phyloP scores from a whole-genome alignment of 805 yeast genomes.

The Metschnikowia noctiluminum region DNA sequence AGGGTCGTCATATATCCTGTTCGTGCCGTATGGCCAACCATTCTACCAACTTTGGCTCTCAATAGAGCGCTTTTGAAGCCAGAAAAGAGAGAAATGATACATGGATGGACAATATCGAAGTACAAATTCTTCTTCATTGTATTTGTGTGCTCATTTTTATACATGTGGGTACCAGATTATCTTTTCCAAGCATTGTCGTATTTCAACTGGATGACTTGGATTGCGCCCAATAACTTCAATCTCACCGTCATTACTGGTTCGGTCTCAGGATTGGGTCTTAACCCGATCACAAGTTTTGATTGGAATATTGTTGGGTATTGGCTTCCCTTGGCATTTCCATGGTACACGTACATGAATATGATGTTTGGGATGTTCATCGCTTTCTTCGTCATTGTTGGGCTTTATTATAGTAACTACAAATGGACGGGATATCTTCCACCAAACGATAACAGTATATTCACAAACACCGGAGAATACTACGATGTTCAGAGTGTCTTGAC shows the following conservation, averaged over 20 bases:
- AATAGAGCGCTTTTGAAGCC: conserved; percentile 41
- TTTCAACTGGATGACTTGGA: conserved; percentile 67
- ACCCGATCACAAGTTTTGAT: conserved; percentile 62
- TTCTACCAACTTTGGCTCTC: conserved; percentile 55
- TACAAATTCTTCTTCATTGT: neutral
- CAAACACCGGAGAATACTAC: conserved; percentile 9
- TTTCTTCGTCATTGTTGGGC: conserved; percentile 51
- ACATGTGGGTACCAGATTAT: conserved; percentile 23
- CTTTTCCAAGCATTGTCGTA: conserved; percentile 54
- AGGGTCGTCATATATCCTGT: conserved; percentile 59
- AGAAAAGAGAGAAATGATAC: conserved; percentile 47
- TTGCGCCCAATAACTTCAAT: conserved; percentile 50
- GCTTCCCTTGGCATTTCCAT: conserved; percentile 4
- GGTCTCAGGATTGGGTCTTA: conserved; percentile 55
- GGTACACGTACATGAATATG: conserved; percentile 8
- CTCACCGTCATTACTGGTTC: conserved; percentile 65
- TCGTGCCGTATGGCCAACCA: conserved; percentile 66
- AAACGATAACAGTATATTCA: conserved; percentile 8
- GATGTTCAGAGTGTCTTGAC: neutral
- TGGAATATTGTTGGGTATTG: conserved; percentile 55
- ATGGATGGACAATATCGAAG: conserved; percentile 53
- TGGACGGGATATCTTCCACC: conserved; percentile 50
- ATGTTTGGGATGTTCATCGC: conserved; percentile 30
- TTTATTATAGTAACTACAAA: conserved; percentile 56
- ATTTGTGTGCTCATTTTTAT: neutral